Percentiles rank a stretch among this genome's conserved stretches.
These are phyloP conservation scores for Metschnikowia vanudenii DNA, from an alignment of 805 yeast species.

Conservation along the genomic window DNA sequence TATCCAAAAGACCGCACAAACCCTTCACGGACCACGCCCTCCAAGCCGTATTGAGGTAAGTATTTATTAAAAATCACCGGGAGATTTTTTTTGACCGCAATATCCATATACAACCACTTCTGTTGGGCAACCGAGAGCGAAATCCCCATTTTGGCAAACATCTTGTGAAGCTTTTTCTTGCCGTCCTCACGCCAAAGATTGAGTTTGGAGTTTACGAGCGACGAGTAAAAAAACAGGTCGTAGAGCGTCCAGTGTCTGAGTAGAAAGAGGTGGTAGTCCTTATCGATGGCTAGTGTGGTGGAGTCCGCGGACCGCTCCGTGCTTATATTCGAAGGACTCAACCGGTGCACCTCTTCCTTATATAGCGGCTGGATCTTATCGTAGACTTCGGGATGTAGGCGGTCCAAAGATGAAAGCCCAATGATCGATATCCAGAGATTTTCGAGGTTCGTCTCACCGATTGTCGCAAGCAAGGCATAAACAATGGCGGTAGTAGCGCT, in stretches of 20 bases:
- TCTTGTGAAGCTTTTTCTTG: slow-evolving; percentile 74
- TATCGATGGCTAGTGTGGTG: slow-evolving; percentile 59
- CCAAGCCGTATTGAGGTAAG: slow-evolving; percentile 73
- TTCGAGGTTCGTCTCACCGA: slow-evolving; percentile 76
- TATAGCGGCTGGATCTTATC: slow-evolving; percentile 68
- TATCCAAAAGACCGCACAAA: slow-evolving; percentile 84
- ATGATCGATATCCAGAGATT: slow-evolving; percentile 83
- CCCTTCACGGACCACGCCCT: slow-evolving; percentile 81
- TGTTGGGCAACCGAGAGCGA: slow-evolving; percentile 86
- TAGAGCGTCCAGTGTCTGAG: slow-evolving; percentile 92
- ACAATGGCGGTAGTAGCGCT: slow-evolving; percentile 76
- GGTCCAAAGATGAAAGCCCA: slow-evolving; percentile 81
- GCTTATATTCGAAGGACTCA: slow-evolving; percentile 43
- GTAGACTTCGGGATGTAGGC: slow-evolving; percentile 71
- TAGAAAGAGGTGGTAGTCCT: slow-evolving; percentile 82
- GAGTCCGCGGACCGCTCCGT: slow-evolving; percentile 38
- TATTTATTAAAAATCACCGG: slow-evolving; percentile 68
- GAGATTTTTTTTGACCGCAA: slow-evolving; percentile 69
- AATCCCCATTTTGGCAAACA: slow-evolving; percentile 96
- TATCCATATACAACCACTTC: slow-evolving; percentile 88
- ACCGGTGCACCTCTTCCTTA: slow-evolving; percentile 78
- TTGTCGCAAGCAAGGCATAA: slow-evolving; percentile 72
- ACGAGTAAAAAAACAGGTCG: slow-evolving; percentile 87
- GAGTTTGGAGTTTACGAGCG: slow-evolving; percentile 83
- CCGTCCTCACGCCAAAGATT: slow-evolving; percentile 93